phyloP scores from a whole-genome alignment of 1,139 yeast genomes.

The Magnusiomyces sp. region DNA sequence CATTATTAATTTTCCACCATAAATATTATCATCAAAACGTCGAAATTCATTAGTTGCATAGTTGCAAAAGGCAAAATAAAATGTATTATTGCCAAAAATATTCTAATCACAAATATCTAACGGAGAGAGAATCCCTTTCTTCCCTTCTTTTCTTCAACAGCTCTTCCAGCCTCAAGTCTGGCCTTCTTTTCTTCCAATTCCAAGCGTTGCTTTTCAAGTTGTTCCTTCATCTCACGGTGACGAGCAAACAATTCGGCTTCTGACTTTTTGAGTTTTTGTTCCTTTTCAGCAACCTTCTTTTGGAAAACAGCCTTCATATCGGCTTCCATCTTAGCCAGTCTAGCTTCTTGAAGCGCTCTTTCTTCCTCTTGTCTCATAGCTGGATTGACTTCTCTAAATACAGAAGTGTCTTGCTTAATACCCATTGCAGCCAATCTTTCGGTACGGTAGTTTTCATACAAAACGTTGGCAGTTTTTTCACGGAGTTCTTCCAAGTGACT shows the following conservation, averaged over 20 bases:
- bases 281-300: conserved; percentile 94
- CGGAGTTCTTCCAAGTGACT: conserved; percentile 90
- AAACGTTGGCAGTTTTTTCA: conserved; percentile 66
- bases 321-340: conserved; percentile 86
- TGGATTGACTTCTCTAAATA: conserved; percentile 92
- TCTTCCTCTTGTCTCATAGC: conserved; percentile 90
- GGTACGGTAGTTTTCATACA: conserved; percentile 87
- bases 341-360: conserved; percentile 85
- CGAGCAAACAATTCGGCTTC: conserved; percentile 94
- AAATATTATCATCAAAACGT: neutral
- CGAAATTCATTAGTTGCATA: neutral
- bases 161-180: conserved; percentile 66
- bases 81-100: no score
- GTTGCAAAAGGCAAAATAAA: neutral
- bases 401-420: conserved; percentile 83
- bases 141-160: conserved; percentile 48
- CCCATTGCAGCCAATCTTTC: conserved; percentile 77
- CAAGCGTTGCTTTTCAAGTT: conserved; percentile 76
- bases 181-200: conserved; percentile 85
- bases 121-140: conserved; percentile 49
- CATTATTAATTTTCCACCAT: no score
- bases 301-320: conserved; percentile 97
- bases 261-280: conserved; percentile 91
- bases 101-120: conserved; percentile 20
- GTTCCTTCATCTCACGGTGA: conserved; percentile 96